Evolutionary conservation across 2,329 filamentous ascomycete genomes (phyloP).

Genomic region (Penicillium sp.): DNA sequence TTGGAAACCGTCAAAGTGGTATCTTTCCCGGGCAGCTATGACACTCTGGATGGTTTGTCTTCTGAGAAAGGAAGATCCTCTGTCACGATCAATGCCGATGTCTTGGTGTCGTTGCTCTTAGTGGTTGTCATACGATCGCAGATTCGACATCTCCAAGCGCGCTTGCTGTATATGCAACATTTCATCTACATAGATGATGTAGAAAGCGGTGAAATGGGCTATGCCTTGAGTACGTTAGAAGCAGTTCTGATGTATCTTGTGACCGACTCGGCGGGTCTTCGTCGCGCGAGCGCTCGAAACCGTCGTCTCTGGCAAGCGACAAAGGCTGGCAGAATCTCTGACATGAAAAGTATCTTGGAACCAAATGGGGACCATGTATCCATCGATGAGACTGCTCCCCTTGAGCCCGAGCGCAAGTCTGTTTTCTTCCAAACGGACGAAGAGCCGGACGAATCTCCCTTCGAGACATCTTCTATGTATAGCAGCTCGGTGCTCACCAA

Average conservation of each 20-base stretch:
- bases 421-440: slow-evolving; percentile 38
- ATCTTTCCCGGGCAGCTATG: slow-evolving; percentile 59
- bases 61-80: slow-evolving; percentile 55
- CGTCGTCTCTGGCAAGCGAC: slow-evolving; percentile 83
- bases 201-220: slow-evolving; percentile 92
- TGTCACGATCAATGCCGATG: slow-evolving; percentile 78
- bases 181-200: slow-evolving; percentile 99
- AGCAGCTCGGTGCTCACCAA: slow-evolving; percentile 21
- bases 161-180: slow-evolving; percentile 90
- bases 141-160: slow-evolving; percentile 80
- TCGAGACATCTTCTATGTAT: slow-evolving; percentile 23
- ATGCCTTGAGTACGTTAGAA: slow-evolving; percentile 92
- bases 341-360: slow-evolving; percentile 76
- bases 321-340: slow-evolving; percentile 70
- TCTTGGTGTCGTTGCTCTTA: slow-evolving; percentile 84
- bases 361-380: slow-evolving; percentile 54
- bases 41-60: slow-evolving; percentile 38
- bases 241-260: slow-evolving; percentile 86
- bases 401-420: slow-evolving; percentile 40
- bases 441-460: slow-evolving; percentile 21
- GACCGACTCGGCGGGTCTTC: slow-evolving; percentile 74
- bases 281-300: slow-evolving; percentile 82
- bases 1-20: slow-evolving; percentile 79
- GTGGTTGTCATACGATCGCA: slow-evolving; percentile 91
- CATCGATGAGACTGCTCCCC: slow-evolving; percentile 28